Conservation (phyloP, 257 asterid genomes). For the Nicotiana attenuata region DNA sequence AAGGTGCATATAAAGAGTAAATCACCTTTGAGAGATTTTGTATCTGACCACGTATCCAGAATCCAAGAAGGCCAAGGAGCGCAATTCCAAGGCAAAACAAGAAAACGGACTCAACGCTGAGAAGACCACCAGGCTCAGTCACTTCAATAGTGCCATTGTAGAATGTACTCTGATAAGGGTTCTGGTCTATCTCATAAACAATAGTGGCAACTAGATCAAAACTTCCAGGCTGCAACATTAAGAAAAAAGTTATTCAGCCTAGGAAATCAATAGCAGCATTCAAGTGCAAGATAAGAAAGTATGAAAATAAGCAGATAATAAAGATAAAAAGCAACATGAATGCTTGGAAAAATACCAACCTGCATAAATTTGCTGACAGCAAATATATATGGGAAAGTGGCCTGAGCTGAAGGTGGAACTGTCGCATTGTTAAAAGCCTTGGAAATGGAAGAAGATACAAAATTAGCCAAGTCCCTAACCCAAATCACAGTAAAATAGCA, state of each 20-base stretch:
- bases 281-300: not conserved
- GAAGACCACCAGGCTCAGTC: conserved; percentile 66
- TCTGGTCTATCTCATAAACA: conserved; percentile 80
- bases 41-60: conserved; percentile 64
- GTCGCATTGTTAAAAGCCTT: conserved; percentile 83
- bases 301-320: not conserved
- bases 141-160: conserved; percentile 95
- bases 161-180: conserved; percentile 78
- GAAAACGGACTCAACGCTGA: conserved; percentile 95
- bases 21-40: conserved; percentile 77
- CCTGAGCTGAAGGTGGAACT: conserved; percentile 89
- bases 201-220: conserved; percentile 86
- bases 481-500: not conserved
- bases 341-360: conserved; percentile 36
- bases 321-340: conserved; percentile 9
- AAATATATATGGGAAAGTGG: conserved; percentile 79
- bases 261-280: not conserved
- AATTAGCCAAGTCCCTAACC: not conserved
- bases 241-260: not conserved
- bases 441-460: not conserved
- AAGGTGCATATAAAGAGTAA: not conserved
- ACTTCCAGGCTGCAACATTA: conserved; percentile 64
- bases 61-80: conserved; percentile 56
- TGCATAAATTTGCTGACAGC: conserved; percentile 95
- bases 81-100: conserved; percentile 77